Evolutionary conservation across 345 rosid genomes (phyloP).

Genomic region (Lenwebbia sp.): DNA sequence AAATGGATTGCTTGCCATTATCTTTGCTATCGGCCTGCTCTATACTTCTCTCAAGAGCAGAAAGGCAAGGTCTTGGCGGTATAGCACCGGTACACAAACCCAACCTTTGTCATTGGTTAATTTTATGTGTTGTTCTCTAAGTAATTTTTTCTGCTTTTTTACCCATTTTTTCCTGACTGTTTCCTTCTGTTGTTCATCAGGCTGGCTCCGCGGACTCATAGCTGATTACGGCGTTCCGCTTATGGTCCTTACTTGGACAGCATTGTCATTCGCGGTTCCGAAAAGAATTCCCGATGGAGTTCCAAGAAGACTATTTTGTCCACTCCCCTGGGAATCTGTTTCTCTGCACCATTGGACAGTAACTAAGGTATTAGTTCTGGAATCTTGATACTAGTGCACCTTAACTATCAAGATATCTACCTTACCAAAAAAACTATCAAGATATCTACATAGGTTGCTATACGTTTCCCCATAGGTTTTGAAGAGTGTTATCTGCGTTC

Average conservation of each 20-base stretch:
- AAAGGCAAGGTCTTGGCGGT: slow-evolving; percentile 59
- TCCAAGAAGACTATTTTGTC: slow-evolving; percentile 62
- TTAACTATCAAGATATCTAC: background rate
- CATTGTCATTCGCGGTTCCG: slow-evolving; percentile 44
- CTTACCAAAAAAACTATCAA: too few species aligned
- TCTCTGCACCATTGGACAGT: slow-evolving; percentile 83
- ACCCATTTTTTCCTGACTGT: background rate
- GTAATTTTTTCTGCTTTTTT: background rate
- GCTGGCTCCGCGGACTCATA: slow-evolving; percentile 55
- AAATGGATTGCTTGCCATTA: slow-evolving; percentile 64
- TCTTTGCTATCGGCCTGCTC: slow-evolving; percentile 55
- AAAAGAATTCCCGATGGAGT: slow-evolving; percentile 33
- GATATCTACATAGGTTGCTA: background rate
- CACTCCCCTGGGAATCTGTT: slow-evolving; percentile 76
- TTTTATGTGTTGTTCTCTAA: slow-evolving; percentile 12
- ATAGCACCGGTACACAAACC: slow-evolving; percentile 12
- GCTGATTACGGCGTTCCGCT: slow-evolving; percentile 84
- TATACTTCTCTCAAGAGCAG: slow-evolving; percentile 51
- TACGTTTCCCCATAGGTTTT: background rate
- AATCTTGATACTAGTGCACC: background rate
- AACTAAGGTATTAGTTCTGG: slow-evolving; percentile 25
- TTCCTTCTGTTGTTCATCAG: slow-evolving; percentile 9
- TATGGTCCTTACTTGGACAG: slow-evolving; percentile 63
- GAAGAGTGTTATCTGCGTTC: background rate
- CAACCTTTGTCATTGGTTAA: background rate